These are phyloP conservation scores for Ophiognomonia clavigignenti-juglandacearum DNA, from an alignment of 2,329 filamentous ascomycete genomes.

Conservation along the genomic window DNA sequence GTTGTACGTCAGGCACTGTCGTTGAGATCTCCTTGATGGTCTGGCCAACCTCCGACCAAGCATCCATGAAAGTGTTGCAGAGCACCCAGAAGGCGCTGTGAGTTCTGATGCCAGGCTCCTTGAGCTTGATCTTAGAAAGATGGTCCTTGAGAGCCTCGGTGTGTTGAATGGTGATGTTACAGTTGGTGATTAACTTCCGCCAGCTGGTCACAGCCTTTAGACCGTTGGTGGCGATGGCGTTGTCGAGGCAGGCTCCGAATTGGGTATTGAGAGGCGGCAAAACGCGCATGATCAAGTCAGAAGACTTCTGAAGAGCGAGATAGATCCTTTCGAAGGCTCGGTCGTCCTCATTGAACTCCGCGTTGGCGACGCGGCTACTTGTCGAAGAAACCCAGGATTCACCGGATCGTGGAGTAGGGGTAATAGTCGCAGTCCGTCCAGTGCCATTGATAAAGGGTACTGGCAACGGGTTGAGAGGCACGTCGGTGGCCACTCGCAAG, in stretches of 20 bases:
- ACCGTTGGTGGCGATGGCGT: constrained; percentile 55
- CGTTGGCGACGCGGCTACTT: constrained; percentile 46
- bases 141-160: constrained; percentile 68
- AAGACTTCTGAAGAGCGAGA: constrained; percentile 66
- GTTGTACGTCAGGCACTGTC: constrained; percentile 43
- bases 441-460: constrained; percentile 43
- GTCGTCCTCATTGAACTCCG: constrained; percentile 71
- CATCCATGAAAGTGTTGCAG: constrained; percentile 68
- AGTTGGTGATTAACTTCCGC: constrained; percentile 67
- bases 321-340: constrained; percentile 79
- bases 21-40: constrained; percentile 45
- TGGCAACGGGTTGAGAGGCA: constrained; percentile 25
- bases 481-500: constrained; percentile 53
- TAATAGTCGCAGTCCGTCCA: constrained; percentile 47
- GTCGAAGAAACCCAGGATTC: constrained; percentile 68
- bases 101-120: constrained; percentile 71
- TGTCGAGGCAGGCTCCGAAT: constrained; percentile 58
- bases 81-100: constrained; percentile 61
- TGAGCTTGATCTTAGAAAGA: constrained; percentile 77
- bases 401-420: constrained; percentile 72
- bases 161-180: constrained; percentile 64
- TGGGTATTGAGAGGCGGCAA: constrained; percentile 67
- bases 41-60: constrained; percentile 63
- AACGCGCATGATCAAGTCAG: constrained; percentile 66
- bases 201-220: constrained; percentile 59